Conservation (phyloP, 768 basidiomycete species). For the Lentinus brumalis region DNA sequence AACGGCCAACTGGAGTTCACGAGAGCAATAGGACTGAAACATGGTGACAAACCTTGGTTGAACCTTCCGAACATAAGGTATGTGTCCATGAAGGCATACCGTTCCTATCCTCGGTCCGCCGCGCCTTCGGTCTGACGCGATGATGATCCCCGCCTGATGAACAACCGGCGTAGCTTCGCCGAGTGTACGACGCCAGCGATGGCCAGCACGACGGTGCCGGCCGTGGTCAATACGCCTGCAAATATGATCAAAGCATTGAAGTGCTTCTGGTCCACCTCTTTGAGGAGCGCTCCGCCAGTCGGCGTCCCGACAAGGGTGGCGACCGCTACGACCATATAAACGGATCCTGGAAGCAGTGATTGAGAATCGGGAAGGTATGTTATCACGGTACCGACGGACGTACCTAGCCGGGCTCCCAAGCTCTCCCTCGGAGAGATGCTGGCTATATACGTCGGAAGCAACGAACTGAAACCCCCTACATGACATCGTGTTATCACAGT, state of each 20-base stretch:
- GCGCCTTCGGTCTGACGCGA: too few relatives aligned
- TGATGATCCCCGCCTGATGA: too few relatives aligned
- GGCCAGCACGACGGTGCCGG: conserved; percentile 15
- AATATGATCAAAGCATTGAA: conserved; percentile 34
- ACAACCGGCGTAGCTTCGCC: background rate
- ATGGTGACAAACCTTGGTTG: too few relatives aligned
- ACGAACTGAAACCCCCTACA: conserved; percentile 31
- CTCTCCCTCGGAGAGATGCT: conserved; percentile 32
- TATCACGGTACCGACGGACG: background rate
- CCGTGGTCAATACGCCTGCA: conserved; percentile 29
- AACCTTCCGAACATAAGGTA: too few relatives aligned
- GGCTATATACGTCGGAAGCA: conserved; percentile 34
- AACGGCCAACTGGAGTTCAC: too few relatives aligned
- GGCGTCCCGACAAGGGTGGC: conserved; percentile 35
- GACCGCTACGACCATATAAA: conserved; percentile 33
- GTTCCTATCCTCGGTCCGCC: too few relatives aligned
- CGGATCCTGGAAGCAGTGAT: conserved; percentile 21
- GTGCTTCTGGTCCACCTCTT: conserved; percentile 23
- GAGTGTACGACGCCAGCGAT: conserved; percentile 2
- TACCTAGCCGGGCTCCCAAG: conserved; percentile 35
- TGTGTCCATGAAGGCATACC: too few relatives aligned
- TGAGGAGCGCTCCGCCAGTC: conserved; percentile 34
- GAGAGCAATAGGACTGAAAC: too few relatives aligned
- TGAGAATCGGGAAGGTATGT: too few relatives aligned
- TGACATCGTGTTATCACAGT: background rate